phyloP scores from a whole-genome alignment of 2,329 filamentous ascomycete genomes.

The Penicillium paneum region DNA sequence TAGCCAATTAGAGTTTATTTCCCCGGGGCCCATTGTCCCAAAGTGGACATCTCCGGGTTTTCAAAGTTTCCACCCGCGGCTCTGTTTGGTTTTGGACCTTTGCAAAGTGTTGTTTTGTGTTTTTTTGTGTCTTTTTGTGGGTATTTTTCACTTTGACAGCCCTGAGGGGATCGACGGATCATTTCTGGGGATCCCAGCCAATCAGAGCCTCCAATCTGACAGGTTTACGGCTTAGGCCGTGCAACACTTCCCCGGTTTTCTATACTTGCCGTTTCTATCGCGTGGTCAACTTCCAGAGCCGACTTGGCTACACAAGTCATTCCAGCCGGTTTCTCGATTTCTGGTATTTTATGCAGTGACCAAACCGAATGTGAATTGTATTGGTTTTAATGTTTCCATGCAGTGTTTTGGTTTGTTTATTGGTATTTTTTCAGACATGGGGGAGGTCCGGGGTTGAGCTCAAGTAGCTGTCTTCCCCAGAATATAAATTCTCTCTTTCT shows the following conservation, averaged over 20 bases:
- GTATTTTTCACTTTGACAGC: not conserved
- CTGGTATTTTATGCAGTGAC: not conserved
- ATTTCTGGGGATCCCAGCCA: not conserved
- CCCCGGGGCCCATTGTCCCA: not conserved
- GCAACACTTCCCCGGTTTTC: constrained; percentile 6
- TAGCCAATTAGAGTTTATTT: not conserved
- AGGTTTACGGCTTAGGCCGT: not conserved
- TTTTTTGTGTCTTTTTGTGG: not conserved
- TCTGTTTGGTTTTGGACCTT: constrained; percentile 4
- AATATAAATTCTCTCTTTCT: not conserved
- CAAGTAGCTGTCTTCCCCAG: not conserved
- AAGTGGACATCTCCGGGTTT: constrained; percentile 2
- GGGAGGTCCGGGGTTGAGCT: not conserved
- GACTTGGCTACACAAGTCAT: constrained; percentile 4
- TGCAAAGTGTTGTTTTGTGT: too few species aligned
- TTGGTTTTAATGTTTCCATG: not conserved
- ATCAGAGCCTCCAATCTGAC: not conserved
- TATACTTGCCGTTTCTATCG: constrained; percentile 1
- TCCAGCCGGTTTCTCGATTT: not conserved
- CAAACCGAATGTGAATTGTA: not conserved
- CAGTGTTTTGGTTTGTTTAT: not conserved
- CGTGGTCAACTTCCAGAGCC: not conserved
- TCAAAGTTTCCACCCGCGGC: not conserved
- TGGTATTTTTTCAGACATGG: not conserved
- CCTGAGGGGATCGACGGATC: not conserved